phyloP scores from a whole-genome alignment of 2,329 filamentous ascomycete genomes.

The Alternaria sp. region DNA sequence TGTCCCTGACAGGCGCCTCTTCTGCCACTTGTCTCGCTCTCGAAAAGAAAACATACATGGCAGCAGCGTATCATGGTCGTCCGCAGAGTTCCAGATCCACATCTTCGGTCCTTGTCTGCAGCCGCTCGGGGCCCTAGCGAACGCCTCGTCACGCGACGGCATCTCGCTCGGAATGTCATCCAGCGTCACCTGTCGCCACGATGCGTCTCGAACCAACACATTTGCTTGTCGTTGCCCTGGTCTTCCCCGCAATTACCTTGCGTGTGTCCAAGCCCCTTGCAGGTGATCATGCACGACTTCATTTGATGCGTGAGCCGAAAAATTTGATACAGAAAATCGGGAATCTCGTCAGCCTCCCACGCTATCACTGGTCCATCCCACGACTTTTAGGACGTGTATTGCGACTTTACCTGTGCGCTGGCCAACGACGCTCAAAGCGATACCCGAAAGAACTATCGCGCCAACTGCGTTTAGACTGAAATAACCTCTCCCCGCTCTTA shows the following conservation, averaged over 20 bases:
- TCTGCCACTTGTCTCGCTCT: constrained; percentile 8
- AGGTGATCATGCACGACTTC: constrained; percentile 49
- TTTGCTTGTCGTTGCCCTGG: constrained; percentile 26
- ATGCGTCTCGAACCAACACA: constrained; percentile 15
- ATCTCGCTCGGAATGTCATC: constrained; percentile 26
- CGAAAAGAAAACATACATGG: constrained; percentile 20
- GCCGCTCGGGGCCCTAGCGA: constrained; percentile 11
- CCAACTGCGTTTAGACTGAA: constrained; percentile 47
- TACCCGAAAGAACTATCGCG: constrained; percentile 32
- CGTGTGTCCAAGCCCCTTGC: constrained; percentile 43
- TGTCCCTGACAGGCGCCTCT: constrained; percentile 25
- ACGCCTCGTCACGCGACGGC: constrained; percentile 34
- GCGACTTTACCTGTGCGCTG: constrained; percentile 43
- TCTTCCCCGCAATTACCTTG: constrained; percentile 49
- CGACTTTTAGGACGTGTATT: constrained; percentile 25
- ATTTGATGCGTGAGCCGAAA: constrained; percentile 41
- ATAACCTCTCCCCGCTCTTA: constrained; percentile 40
- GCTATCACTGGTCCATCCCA: constrained; percentile 30
- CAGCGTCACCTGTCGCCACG: constrained; percentile 33
- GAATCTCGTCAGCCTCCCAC: constrained; percentile 39
- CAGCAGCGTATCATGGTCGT: constrained; percentile 14
- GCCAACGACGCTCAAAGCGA: constrained; percentile 33
- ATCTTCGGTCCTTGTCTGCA: constrained; percentile 22
- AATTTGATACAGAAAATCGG: constrained; percentile 27
- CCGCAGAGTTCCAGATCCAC: constrained; percentile 19